phyloP scores from a whole-genome alignment of 2,329 filamentous ascomycete genomes.

The Rhynchosporium secalis region DNA sequence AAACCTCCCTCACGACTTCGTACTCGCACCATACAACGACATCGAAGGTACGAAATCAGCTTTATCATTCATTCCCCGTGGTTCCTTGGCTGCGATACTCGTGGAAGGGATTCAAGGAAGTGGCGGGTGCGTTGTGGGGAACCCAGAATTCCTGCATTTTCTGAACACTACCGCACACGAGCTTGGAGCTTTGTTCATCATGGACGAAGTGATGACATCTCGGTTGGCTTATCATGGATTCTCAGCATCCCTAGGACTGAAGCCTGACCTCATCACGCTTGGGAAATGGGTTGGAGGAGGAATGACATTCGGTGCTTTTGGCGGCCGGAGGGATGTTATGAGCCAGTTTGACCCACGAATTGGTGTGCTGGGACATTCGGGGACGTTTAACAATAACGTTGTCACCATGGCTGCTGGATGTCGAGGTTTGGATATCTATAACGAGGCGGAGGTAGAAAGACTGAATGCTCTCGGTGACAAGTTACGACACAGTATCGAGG shows the following conservation, averaged over 20 bases:
- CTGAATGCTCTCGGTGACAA: slow-evolving; percentile 29
- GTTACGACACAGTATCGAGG: slow-evolving; percentile 18
- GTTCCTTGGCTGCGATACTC: slow-evolving; percentile 53
- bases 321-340: slow-evolving; percentile 60
- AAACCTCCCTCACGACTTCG: slow-evolving; percentile 33
- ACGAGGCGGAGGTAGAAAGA: slow-evolving; percentile 20
- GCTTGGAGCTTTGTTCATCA: slow-evolving; percentile 58
- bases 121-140: slow-evolving; percentile 56
- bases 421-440: slow-evolving; percentile 31
- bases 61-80: slow-evolving; percentile 40
- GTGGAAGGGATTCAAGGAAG: slow-evolving; percentile 67
- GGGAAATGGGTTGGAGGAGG: slow-evolving; percentile 70
- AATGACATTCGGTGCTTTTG: slow-evolving; percentile 66
- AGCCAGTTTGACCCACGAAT: slow-evolving; percentile 53
- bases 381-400: slow-evolving; percentile 68
- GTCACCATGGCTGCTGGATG: slow-evolving; percentile 54
- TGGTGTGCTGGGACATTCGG: slow-evolving; percentile 52
- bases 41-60: slow-evolving; percentile 46
- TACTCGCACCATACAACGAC: slow-evolving; percentile 64
- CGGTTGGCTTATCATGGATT: slow-evolving; percentile 55
- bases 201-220: slow-evolving; percentile 73
- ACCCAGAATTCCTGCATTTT: slow-evolving; percentile 27
- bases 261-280: slow-evolving; percentile 62
- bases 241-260: slow-evolving; percentile 45
- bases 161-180: slow-evolving; percentile 25